Percentiles rank a stretch among this genome's conserved stretches.
phyloP scores from a whole-genome alignment of 2,329 filamentous ascomycete genomes.

The Penicillium palitans region DNA sequence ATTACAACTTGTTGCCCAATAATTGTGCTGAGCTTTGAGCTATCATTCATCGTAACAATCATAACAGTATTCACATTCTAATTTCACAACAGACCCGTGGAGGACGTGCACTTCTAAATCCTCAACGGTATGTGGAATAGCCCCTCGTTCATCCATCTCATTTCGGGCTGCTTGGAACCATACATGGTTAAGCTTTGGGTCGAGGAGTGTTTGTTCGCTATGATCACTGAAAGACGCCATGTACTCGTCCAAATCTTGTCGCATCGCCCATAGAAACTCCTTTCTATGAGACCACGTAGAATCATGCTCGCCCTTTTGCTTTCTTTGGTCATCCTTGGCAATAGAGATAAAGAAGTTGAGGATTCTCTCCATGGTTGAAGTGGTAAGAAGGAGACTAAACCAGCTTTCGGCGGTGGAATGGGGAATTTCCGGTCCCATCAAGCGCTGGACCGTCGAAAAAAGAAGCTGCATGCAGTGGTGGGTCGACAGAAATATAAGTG shows the following conservation, averaged over 20 bases:
- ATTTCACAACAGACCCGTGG: conserved; percentile 20
- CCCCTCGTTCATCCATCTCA: conserved; percentile 22
- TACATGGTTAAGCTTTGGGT: conserved; percentile 20
- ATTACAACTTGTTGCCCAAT: neutral
- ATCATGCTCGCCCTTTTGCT: neutral
- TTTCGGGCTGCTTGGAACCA: conserved; percentile 29
- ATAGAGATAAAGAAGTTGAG: conserved; percentile 26
- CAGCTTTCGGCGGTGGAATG: conserved; percentile 25
- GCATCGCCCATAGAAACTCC: conserved; percentile 31
- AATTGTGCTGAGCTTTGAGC: neutral
- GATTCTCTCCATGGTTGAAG: conserved; percentile 28
- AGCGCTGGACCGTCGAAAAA: conserved; percentile 24
- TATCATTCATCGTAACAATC: conserved; percentile 16
- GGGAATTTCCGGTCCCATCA: conserved; percentile 30
- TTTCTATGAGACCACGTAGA: conserved; percentile 25
- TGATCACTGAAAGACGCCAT: conserved; percentile 7
- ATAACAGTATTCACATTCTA: conserved; percentile 26
- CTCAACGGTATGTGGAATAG: conserved; percentile 25
- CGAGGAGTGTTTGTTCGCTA: neutral
- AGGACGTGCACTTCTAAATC: conserved; percentile 21
- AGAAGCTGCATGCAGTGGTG: conserved; percentile 31
- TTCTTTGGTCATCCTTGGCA: conserved; percentile 19
- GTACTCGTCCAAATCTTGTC: conserved; percentile 23
- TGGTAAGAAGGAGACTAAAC: conserved; percentile 30
- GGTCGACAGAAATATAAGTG: conserved; percentile 24